Base-by-base conservation (phyloP, 164 flowering plant genomes). In the Taxillus chinensis region DNA sequence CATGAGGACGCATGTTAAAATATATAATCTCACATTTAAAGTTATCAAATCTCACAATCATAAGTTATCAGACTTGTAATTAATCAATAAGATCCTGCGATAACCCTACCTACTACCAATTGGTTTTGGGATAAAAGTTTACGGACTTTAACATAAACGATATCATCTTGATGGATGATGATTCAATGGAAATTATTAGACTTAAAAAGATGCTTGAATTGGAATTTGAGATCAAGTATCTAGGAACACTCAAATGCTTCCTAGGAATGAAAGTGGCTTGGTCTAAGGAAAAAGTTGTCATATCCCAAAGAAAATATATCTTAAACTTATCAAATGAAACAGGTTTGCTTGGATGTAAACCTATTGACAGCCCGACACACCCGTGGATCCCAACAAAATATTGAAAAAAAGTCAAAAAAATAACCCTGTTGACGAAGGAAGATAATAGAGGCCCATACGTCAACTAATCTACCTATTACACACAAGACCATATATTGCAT, bases 191-290 rank as follows among this genome's bases (percentile, higher is more conserved):
- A 7, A 7, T 45, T 7, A 45, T 7, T 45, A 7, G 11, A 7
- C 9, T 11, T 45, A 45, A 7, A 45, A 45, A 2, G 11, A 11
- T 7, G 48, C 3, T 1, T 11, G 11, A 0, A 7, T 1, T 45
- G 11, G 2, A 45, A 7, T 45, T 45, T 7, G 9, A 7, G 48
- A 45, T 7, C 11, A 11, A 45, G 48, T 63, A 66, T 39, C 52
- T 60, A 40, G 58, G 58, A 3, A n/a, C 41, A 3, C 41, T 60
- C 4, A 52, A 45, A n/a, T 53, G 53, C 55, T 37, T 67, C 42
- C 37, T 42, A 2, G 64, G 69, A 8, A 9, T 66, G 9, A 48
- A 65, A 41, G 46, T 65, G 4, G 56, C 62, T 17, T 13, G 16
- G 8, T 57, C 55, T 13, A 11, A 54, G 10, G 27, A 52, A 27